A percentile compares a stretch with the other conserved stretches of the same genome.
These are phyloP conservation scores for Fomitiporia mediterranea DNA, from an alignment of 1,284 basidiomycete genomes.

Conservation along the genomic window DNA sequence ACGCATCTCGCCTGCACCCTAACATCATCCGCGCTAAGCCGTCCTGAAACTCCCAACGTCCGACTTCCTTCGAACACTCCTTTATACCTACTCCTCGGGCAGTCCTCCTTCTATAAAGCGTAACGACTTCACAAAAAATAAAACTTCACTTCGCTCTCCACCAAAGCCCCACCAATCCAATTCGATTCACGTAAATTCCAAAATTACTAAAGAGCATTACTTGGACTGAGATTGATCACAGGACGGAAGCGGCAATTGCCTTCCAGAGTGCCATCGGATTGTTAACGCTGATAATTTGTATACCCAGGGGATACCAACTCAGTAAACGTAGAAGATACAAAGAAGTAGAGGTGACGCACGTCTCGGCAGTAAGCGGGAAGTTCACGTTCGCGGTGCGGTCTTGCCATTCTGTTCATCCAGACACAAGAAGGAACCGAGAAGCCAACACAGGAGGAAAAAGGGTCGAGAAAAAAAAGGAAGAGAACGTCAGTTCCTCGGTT, in stretches of 20 bases:
- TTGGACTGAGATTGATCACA: conserved; percentile 11
- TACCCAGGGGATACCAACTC: neutral
- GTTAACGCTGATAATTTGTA: conserved; percentile 21
- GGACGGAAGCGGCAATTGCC: conserved; percentile 20
- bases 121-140: too few relatives aligned
- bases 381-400: conserved; percentile 49
- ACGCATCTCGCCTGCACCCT: too few relatives aligned
- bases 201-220: too few relatives aligned
- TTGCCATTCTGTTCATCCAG: conserved; percentile 48
- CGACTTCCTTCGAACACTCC: too few relatives aligned
- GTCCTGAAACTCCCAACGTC: too few relatives aligned
- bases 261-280: conserved; percentile 24
- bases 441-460: neutral
- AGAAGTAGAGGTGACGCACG: conserved; percentile 32
- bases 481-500: neutral
- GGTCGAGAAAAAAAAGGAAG: neutral
- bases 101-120: too few relatives aligned
- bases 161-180: neutral
- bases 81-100: too few relatives aligned
- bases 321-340: conserved; percentile 6
- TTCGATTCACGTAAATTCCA: too few relatives aligned
- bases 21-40: too few relatives aligned
- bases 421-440: neutral
- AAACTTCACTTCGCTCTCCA: too few relatives aligned
- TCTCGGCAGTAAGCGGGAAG: conserved; percentile 44